A percentile compares a stretch with the other conserved stretches of the same genome.
Evolutionary conservation across 345 rosid genomes (phyloP).

Genomic region (Gossypium ekmanianum): DNA sequence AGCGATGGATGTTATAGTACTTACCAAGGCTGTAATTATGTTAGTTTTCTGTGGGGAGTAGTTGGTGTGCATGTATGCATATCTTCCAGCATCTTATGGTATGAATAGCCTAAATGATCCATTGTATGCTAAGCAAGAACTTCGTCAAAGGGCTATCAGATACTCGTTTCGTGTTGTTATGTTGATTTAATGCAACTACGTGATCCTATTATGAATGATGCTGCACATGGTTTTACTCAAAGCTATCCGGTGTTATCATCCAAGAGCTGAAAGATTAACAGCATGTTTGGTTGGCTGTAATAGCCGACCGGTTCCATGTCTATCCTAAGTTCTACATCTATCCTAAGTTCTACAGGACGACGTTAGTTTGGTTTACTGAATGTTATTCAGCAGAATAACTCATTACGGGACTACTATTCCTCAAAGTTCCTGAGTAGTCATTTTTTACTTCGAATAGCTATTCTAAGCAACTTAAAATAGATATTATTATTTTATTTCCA

Average conservation of each 20-base stretch:
- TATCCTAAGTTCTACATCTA: too few relatives aligned
- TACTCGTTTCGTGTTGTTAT: not conserved
- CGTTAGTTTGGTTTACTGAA: too few relatives aligned
- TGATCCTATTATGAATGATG: not conserved
- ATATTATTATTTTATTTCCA: too few relatives aligned
- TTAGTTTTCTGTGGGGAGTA: not conserved
- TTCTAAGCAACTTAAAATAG: too few relatives aligned
- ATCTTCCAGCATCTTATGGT: not conserved
- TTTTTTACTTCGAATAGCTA: too few relatives aligned
- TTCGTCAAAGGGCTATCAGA: not conserved
- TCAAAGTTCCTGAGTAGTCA: too few relatives aligned
- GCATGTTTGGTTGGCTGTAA: too few relatives aligned
- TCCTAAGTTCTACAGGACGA: too few relatives aligned
- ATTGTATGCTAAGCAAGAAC: not conserved
- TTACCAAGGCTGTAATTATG: constrained; percentile 1
- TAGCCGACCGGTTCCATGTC: too few relatives aligned
- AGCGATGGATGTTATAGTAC: not conserved
- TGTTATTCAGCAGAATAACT: too few relatives aligned
- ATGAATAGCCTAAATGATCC: not conserved
- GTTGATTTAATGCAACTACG: not conserved
- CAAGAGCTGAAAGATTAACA: not conserved
- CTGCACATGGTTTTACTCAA: not conserved
- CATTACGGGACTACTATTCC: too few relatives aligned
- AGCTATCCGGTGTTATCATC: not conserved
- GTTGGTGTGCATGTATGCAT: not conserved